Percentiles rank a stretch among this genome's conserved stretches.
These are phyloP conservation scores for Rhizodiscina lignyota DNA, from an alignment of 495 filamentous ascomycete genomes.

Conservation along the genomic window DNA sequence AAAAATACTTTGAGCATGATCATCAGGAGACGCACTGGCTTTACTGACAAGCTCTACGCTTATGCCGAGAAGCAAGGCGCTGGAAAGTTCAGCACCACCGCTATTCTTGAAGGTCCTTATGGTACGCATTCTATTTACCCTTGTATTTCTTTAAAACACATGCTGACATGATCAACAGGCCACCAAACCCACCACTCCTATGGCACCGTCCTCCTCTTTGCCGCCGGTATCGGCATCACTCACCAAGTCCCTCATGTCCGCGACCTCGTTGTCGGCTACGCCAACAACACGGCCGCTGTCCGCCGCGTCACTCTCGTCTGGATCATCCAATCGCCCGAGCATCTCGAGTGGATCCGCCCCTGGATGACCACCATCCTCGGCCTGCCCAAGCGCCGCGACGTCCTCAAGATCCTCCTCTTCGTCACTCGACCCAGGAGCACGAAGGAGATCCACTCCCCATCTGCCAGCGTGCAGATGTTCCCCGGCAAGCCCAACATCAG, in stretches of 20 bases:
- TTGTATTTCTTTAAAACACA: conserved; percentile 7
- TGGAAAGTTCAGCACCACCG: conserved; percentile 33
- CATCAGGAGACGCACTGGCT: conserved; percentile 69
- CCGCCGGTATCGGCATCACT: conserved; percentile 86
- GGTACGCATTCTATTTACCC: conserved; percentile 24
- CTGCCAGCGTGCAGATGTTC: conserved; percentile 66
- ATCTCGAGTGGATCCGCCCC: conserved; percentile 80
- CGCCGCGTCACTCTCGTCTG: conserved; percentile 72
- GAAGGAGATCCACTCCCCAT: conserved; percentile 53
- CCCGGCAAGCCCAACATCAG: conserved; percentile 69
- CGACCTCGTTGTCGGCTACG: conserved; percentile 58
- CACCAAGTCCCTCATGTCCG: conserved; percentile 83
- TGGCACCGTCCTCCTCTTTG: conserved; percentile 77
- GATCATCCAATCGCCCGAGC: conserved; percentile 75
- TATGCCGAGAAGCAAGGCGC: conserved; percentile 28
- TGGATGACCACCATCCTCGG: conserved; percentile 82
- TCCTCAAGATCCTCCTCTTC: conserved; percentile 73
- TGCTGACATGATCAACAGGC: conserved; percentile 9
- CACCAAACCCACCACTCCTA: conserved; percentile 69
- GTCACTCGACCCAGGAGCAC: conserved; percentile 64
- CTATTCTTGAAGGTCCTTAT: conserved; percentile 76
- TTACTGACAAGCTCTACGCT: conserved; percentile 70
- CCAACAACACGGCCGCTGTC: conserved; percentile 58
- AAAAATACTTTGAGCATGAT: conserved; percentile 55
- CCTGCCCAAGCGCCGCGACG: conserved; percentile 58